Conservation (phyloP, 495 filamentous ascomycete genomes). For the Aspergillus ellipticus region DNA sequence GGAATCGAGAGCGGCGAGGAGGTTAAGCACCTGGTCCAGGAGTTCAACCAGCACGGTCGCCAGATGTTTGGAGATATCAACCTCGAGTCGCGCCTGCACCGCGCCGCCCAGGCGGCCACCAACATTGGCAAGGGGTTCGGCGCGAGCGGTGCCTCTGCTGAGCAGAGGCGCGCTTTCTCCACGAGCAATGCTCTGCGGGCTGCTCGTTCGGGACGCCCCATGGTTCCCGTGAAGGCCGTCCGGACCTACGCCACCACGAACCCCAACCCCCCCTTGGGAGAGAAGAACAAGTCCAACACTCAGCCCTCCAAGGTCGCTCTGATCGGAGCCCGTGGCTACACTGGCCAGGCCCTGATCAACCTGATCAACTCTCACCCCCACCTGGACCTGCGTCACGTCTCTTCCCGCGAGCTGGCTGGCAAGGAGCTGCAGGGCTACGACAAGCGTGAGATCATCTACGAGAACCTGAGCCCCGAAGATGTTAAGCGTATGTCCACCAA, state of each 20-base stretch:
- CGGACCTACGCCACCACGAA: conserved; percentile 72
- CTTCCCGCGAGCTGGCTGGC: conserved; percentile 88
- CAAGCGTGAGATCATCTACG: conserved; percentile 91
- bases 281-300: conserved; percentile 81
- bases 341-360: conserved; percentile 86
- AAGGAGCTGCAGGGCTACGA: conserved; percentile 87
- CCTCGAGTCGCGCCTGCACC: conserved; percentile 76
- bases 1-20: conserved; percentile 83
- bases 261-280: conserved; percentile 94
- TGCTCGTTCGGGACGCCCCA: conserved; percentile 28
- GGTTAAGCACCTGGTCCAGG: conserved; percentile 79
- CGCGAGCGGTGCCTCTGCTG: conserved; percentile 41
- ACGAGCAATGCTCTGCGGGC: conserved; percentile 42
- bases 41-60: conserved; percentile 79
- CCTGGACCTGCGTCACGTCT: conserved; percentile 91
- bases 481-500: conserved; percentile 86
- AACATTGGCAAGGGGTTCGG: conserved; percentile 51
- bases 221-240: conserved; percentile 25
- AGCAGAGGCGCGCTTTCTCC: conserved; percentile 66
- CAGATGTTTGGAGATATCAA: conserved; percentile 91
- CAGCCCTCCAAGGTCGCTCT: conserved; percentile 81
- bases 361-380: conserved; percentile 89
- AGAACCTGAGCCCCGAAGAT: conserved; percentile 86
- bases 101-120: conserved; percentile 64
- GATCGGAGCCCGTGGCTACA: conserved; percentile 94